Evolutionary conservation across 129 eudicot species (phyloP).

Genomic region (Kitagawia praeruptora): DNA sequence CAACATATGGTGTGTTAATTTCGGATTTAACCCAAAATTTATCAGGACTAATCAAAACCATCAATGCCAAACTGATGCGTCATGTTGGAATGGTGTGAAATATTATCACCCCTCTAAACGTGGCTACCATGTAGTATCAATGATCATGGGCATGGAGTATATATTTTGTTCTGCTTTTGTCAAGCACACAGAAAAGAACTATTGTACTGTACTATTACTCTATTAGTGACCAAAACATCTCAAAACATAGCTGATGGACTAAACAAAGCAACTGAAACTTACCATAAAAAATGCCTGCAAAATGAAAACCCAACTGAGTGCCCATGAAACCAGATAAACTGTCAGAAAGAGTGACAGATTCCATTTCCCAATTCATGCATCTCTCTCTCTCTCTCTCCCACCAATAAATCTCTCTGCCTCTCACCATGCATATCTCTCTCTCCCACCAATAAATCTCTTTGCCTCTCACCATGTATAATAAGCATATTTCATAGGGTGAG

Average conservation of each 20-base stretch:
- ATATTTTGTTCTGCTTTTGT: not conserved
- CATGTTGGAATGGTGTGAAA: not conserved
- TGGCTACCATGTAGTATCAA: not conserved
- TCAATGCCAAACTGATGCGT: not conserved
- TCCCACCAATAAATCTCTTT: conserved; percentile 13
- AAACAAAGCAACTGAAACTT: not conserved
- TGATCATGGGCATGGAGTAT: not conserved
- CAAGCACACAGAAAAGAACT: not conserved
- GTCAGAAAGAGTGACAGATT: conserved; percentile 42
- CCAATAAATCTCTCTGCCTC: conserved; percentile 10
- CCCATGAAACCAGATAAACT: conserved; percentile 58
- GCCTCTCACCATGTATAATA: not conserved
- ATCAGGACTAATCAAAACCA: too few relatives aligned
- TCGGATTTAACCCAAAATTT: too few relatives aligned
- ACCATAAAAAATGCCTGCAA: not conserved
- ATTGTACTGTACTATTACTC: not conserved
- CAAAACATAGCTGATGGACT: not conserved
- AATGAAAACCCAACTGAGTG: conserved; percentile 29
- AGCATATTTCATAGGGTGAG: not conserved
- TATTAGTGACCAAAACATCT: not conserved
- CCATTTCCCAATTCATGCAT: conserved; percentile 51
- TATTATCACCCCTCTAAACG: not conserved
- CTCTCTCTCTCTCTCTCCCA: conserved; percentile 5
- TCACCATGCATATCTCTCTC: conserved; percentile 5
- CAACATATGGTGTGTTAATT: too few relatives aligned